These are phyloP conservation scores for Capsicum rhomboideum DNA, from an alignment of 257 asterid genomes.

Conservation along the genomic window DNA sequence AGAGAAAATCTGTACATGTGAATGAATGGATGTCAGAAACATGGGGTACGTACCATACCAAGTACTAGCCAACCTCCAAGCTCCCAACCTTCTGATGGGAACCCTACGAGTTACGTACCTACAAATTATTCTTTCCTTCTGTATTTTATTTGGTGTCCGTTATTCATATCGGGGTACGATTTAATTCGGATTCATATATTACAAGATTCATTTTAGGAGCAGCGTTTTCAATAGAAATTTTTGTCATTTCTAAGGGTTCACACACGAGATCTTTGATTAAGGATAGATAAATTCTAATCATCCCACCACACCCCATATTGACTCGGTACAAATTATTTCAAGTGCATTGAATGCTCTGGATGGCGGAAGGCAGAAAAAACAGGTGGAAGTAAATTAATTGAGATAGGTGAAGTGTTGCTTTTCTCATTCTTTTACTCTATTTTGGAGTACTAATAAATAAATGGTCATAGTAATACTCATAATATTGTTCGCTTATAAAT, in stretches of 20 bases:
- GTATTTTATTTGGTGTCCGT: not conserved
- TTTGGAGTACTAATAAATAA: not conserved
- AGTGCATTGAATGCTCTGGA: not conserved
- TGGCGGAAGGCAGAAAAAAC: not conserved
- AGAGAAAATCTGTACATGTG: not conserved
- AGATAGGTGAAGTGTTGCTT: constrained; percentile 9
- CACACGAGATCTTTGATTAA: no score
- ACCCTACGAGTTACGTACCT: not conserved
- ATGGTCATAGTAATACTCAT: not conserved
- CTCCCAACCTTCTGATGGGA: constrained; percentile 2
- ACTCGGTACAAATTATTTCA: not conserved
- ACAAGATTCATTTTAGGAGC: not conserved
- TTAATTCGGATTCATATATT: not conserved
- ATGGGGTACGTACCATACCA: not conserved
- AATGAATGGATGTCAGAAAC: not conserved
- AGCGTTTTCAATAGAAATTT: not conserved
- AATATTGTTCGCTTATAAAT: not conserved
- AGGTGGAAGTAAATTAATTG: not conserved
- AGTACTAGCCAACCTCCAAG: constrained; percentile 8
- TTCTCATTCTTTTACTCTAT: constrained; percentile 5
- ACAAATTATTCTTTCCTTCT: not conserved
- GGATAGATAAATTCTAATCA: no score
- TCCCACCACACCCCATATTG: not conserved
- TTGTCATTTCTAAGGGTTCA: no score
- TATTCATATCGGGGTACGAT: fast-evolving